Evolutionary conservation across 208 protist genomes (phyloP), one percentile per base, ranked within the genome.

Genomic region (Trypanosoma lewisi): DNA sequence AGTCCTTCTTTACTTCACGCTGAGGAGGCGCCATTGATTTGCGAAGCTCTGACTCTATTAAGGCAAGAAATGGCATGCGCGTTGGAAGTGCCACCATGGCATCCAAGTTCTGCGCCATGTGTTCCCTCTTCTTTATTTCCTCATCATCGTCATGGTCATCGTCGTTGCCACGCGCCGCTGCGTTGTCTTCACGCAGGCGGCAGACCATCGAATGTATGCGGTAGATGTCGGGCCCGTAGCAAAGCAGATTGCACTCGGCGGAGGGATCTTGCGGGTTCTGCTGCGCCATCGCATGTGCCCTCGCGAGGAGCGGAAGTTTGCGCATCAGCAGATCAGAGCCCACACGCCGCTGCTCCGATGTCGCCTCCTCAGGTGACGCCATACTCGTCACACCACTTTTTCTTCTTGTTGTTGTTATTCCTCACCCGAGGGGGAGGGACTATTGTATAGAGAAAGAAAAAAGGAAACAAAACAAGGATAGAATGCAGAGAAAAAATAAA

Each of bases 251-350:
- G 37, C 71, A 58, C 63, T 90, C 79, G n/a, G 80, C 65, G 21
- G 70, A 9, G 30, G 72, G 59, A 47, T 85, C 80, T 11, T 73
- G 59, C 2, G 73, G 54, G 51, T 73, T 30, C 21, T 65, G 36
- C 27, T 67, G 41, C 6, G 63, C 63, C 41, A 71, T 73, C 34
- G 45, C 68, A 17, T 66, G 75, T 16, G 74, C 73, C 50, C 73
- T 76, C 1, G 83, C 74, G 33, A 82, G 77, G n/a, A 90, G 50
- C 2, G 83, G 70, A 12, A 87, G 55, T 54, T 90, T 90, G 16
- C 52, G 67, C 44, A 90, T 54, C 36, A 90, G 70, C 34, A 90
- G 49, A 17, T 79, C 64, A 0, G 80, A 84, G 6, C 83, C 83
- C 27, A 34, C 59, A 53, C 37, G 57, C 21, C 17, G 27, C 25